Base-by-base conservation (phyloP, 192 early-diverging fungal species). In the Geosiphon pyriformis region DNA sequence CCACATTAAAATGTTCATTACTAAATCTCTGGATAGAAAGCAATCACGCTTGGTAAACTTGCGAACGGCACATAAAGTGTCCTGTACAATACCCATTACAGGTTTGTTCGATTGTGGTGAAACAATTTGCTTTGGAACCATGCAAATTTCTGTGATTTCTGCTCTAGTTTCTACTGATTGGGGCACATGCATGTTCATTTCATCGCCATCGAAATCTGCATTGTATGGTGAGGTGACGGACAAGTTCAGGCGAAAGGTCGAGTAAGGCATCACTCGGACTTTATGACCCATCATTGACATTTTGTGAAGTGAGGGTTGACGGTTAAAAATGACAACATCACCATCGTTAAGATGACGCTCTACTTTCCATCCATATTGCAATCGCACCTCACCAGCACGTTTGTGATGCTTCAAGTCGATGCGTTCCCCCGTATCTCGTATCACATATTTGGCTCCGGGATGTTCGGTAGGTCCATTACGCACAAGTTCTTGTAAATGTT, bases 271-370 rank as follows among this genome's bases (percentile, higher is more conserved):
- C 37, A 99, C 92, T 67, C 91, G 90, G 59, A 96, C 90, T 34
- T 83, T 79, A 75, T 99, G 96, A 7, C 94, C 96, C 96, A 99
- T 99, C 96, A 99, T 99, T 70, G 93, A 95, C 95, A 97, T 97
- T 74, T 99, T 99, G 80, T 99, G 96, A 58, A 99, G 79, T 46
- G 92, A 94, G 6, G 96, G 96, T 80, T 99, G 96, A 55, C 96
- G 94, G 77, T 99, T 99, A 83, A 99, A 99, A 70, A 99, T 96
- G 63, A 99, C 88, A 32, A 95, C 85, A 72, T 99, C 96, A 54
- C 89, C 92, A 70, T 96, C 92, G 69, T 94, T 79, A 74, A 99
- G 79, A 74, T 98, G 95, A 42, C 96, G 86, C 77, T 98, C 94
- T 3, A 99, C 96, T 33, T 88, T 90, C 74, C 92, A 95, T 53